These are phyloP conservation scores for Quercus rubra DNA, from an alignment of 306 rosid genomes.

Conservation along the genomic window DNA sequence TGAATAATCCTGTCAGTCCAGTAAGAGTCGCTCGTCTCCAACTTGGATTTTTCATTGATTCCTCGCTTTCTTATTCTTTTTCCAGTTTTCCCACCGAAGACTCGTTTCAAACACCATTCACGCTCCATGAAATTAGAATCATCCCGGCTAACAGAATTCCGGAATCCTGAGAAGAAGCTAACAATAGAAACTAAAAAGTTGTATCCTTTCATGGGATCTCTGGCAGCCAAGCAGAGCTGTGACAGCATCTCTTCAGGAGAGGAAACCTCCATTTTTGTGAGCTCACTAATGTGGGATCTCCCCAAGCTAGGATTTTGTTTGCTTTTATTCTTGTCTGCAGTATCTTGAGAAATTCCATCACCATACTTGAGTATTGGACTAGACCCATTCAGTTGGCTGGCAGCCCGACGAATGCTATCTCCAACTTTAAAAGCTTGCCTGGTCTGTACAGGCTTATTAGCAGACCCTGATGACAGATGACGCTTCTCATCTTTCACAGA, in stretches of 20 bases:
- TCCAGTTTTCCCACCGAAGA: slow-evolving; percentile 28
- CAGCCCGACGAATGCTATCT: slow-evolving; percentile 48
- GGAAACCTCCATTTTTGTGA: slow-evolving; percentile 18
- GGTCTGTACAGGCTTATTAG: slow-evolving; percentile 6
- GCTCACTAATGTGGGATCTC: slow-evolving; percentile 18
- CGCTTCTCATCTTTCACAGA: slow-evolving; percentile 1
- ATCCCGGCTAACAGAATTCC: slow-evolving; percentile 30
- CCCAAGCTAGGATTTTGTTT: slow-evolving; percentile 2
- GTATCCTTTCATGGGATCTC: slow-evolving; percentile 36
- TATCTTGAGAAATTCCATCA: slow-evolving; percentile 18
- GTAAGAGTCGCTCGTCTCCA: slow-evolving; percentile 52
- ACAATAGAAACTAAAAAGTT: slow-evolving; percentile 16
- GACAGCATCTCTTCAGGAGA: slow-evolving; percentile 41
- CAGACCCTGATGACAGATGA: neutral
- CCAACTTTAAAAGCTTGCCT: slow-evolving; percentile 41
- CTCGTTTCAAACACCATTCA: slow-evolving; percentile 28
- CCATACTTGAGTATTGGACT: slow-evolving; percentile 37
- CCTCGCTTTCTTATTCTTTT: slow-evolving; percentile 26
- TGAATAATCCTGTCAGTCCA: slow-evolving; percentile 64
- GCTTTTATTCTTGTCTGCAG: slow-evolving; percentile 1
- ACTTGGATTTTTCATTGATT: slow-evolving; percentile 19
- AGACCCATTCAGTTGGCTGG: slow-evolving; percentile 39
- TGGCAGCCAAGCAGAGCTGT: slow-evolving; percentile 48
- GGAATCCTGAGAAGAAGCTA: slow-evolving; percentile 44
- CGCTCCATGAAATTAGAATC: slow-evolving; percentile 26